These are phyloP conservation scores for Neocatenulostroma microsporum DNA, from an alignment of 2,329 filamentous ascomycete species.

Conservation along the genomic window DNA sequence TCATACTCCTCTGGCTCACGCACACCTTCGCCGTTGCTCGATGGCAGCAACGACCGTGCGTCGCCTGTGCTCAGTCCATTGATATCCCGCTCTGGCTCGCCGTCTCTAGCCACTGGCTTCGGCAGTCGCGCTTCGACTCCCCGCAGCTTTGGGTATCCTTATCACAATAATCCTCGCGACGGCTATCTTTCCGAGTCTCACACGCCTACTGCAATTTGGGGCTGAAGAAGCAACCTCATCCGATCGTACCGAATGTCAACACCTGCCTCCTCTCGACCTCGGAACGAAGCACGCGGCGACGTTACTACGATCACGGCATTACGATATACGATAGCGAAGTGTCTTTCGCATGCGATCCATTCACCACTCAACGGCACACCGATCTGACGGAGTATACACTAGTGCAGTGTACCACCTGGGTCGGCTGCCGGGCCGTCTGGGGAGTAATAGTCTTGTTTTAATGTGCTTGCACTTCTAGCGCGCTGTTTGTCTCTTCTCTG, in stretches of 20 bases:
- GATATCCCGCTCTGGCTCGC: conserved; percentile 26
- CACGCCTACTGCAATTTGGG: conserved; percentile 30
- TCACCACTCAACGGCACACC: neutral
- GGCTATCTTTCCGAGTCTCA: conserved; percentile 28
- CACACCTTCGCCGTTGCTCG: conserved; percentile 21
- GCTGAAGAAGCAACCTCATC: conserved; percentile 14
- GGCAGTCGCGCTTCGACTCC: conserved; percentile 25
- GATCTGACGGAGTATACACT: no score
- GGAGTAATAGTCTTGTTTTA: conserved; percentile 2
- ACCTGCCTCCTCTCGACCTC: no score
- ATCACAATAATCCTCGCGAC: conserved; percentile 24
- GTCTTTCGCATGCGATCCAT: neutral
- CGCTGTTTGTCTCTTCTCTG: neutral
- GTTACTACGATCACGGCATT: conserved; percentile 11
- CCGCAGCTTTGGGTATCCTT: conserved; percentile 30
- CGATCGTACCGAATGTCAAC: conserved; percentile 7
- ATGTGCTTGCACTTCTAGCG: conserved; percentile 14
- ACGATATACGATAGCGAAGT: conserved; percentile 7
- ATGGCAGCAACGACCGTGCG: conserved; percentile 21
- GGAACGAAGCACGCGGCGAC: conserved; percentile 18
- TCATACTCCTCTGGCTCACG: conserved; percentile 18
- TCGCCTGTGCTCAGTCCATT: conserved; percentile 21
- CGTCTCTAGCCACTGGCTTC: conserved; percentile 21
- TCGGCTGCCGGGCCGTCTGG: neutral
- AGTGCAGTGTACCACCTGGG: no score